phyloP scores from a whole-genome alignment of 2,329 filamentous ascomycete genomes.

The Exophiala sp. region DNA sequence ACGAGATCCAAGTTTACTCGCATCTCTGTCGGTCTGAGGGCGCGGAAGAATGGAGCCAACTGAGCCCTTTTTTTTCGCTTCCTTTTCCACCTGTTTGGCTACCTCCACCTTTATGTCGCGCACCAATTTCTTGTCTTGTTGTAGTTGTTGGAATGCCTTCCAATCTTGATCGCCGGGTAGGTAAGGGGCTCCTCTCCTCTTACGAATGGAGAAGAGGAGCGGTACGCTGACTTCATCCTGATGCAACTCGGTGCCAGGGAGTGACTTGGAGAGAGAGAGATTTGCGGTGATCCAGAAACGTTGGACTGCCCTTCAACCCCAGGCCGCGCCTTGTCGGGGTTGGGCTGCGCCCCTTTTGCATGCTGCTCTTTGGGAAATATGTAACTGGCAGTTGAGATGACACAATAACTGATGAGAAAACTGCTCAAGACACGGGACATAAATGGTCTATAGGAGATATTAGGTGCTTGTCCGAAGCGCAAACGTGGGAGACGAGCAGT shows the following conservation, averaged over 20 bases:
- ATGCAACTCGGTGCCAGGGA: neutral
- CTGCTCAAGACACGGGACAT: conserved; percentile 23
- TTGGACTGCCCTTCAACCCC: neutral
- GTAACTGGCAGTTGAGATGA: conserved; percentile 14
- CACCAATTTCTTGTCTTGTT: conserved; percentile 22
- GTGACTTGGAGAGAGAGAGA: neutral
- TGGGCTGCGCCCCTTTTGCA: neutral
- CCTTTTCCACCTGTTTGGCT: conserved; percentile 4
- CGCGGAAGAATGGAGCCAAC: neutral
- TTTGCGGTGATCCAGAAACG: neutral
- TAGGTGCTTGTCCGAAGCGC: neutral
- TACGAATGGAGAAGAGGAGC: neutral
- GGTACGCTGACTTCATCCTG: neutral
- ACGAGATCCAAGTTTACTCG: conserved; percentile 15
- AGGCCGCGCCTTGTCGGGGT: neutral
- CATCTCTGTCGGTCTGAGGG: conserved; percentile 2
- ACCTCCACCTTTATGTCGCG: conserved; percentile 16
- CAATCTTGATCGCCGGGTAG: conserved; percentile 23
- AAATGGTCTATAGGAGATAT: conserved; percentile 8
- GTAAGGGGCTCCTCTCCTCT: conserved; percentile 5
- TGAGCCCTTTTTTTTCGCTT: neutral
- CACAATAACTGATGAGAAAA: conserved; percentile 22
- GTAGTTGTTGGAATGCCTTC: conserved; percentile 22
- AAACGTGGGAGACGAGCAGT: neutral
- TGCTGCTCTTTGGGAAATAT: conserved; percentile 4